phyloP scores from a whole-genome alignment of 176 grass and related monocot species.

The Triticum turgidum region DNA sequence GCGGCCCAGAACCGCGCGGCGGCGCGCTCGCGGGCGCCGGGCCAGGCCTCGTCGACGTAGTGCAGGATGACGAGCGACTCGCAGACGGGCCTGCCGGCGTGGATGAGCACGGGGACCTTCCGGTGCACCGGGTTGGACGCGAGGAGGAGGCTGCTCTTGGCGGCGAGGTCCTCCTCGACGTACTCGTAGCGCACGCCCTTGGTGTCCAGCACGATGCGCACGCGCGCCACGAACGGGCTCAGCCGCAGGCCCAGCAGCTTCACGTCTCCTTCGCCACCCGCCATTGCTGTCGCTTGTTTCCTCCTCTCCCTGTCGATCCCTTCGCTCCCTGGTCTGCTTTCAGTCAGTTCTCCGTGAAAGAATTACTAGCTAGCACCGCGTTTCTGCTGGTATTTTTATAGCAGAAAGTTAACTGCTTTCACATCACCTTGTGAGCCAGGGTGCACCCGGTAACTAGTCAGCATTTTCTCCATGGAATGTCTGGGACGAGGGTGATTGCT shows the following conservation, averaged over 20 bases:
- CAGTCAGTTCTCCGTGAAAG: background rate
- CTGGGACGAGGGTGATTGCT: background rate
- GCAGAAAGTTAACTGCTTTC: background rate
- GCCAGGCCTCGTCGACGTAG: background rate
- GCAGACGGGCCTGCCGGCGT: background rate
- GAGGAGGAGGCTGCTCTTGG: conserved; percentile 57
- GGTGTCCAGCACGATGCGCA: background rate
- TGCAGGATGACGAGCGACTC: background rate
- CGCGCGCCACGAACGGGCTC: background rate
- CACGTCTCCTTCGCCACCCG: background rate
- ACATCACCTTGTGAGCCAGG: too few species aligned
- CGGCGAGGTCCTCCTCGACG: conserved; percentile 37
- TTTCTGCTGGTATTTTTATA: background rate
- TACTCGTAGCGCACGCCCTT: conserved; percentile 37
- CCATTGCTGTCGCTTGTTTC: background rate
- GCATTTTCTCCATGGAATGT: background rate
- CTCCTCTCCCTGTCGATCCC: background rate
- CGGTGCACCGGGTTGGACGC: conserved; percentile 53
- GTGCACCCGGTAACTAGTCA: background rate
- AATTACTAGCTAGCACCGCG: background rate
- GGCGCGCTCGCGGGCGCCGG: background rate
- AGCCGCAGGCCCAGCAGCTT: conserved; percentile 1
- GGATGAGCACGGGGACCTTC: background rate
- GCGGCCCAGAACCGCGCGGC: background rate
- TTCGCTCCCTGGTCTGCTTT: background rate